Percentiles rank a stretch among this genome's conserved stretches.
These are phyloP conservation scores for Casaregolazyma suthepensis DNA, from an alignment of 1,139 yeast genomes.

Conservation along the genomic window DNA sequence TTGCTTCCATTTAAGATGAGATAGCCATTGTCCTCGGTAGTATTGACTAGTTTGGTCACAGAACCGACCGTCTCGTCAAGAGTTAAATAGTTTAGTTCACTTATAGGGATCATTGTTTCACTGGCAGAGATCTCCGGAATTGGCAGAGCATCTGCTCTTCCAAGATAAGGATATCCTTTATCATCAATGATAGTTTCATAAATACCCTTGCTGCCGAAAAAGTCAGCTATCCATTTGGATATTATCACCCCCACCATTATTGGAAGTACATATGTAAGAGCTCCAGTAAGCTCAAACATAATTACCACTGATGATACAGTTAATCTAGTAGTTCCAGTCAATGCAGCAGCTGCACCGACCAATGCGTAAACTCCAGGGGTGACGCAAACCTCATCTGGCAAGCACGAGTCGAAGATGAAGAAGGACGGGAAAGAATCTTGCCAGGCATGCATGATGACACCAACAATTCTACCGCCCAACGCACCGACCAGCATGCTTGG, in stretches of 20 bases:
- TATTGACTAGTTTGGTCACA: slow-evolving; percentile 16
- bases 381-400: slow-evolving; percentile 53
- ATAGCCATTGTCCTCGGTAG: slow-evolving; percentile 32
- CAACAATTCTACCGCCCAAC: slow-evolving; percentile 59
- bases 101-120: slow-evolving; percentile 29
- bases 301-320: slow-evolving; percentile 91
- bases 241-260: slow-evolving; percentile 63
- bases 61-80: slow-evolving; percentile 22
- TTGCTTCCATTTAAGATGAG: slow-evolving; percentile 25
- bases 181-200: slow-evolving; percentile 41
- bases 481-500: slow-evolving; percentile 73
- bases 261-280: slow-evolving; percentile 80
- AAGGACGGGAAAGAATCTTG: slow-evolving; percentile 27
- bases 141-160: slow-evolving; percentile 32
- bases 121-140: slow-evolving; percentile 33
- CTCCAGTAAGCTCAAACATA: slow-evolving; percentile 95
- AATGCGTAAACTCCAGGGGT: slow-evolving; percentile 94
- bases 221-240: slow-evolving; percentile 44
- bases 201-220: slow-evolving; percentile 34
- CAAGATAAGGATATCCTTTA: slow-evolving; percentile 36
- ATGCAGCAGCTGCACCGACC: slow-evolving; percentile 94
- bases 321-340: slow-evolving; percentile 88
- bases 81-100: slow-evolving; percentile 19
- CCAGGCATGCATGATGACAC: slow-evolving; percentile 44
- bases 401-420: slow-evolving; percentile 30